Conservation (phyloP, 129 eudicot species). For the Helianthus annuus region HanXRQr2.0-SUNRISE NC_035447.2:46033229-46033728, state of each 20-base stretch:
- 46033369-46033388: slow-evolving; percentile 68
- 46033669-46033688: neutral
- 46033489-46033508: neutral
- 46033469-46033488: neutral
- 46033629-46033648: neutral
- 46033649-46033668: neutral
- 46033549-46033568: slow-evolving; percentile 5
- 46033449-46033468: slow-evolving; percentile 5
- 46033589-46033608: neutral
- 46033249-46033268: neutral
- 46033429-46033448: slow-evolving; percentile 47
- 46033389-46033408: slow-evolving; percentile 24
- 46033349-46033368: slow-evolving; percentile 90
- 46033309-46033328: slow-evolving; percentile 62
- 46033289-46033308: neutral
- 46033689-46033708: neutral
- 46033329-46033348: slow-evolving; percentile 62
- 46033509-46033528: slow-evolving; percentile 6
- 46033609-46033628: neutral
- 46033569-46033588: neutral
- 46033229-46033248: slow-evolving; percentile 78
- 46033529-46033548: neutral
- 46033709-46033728: too few relatives aligned
- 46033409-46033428: slow-evolving; percentile 30
- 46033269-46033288: neutral